These are phyloP conservation scores for Withania somnifera DNA, from an alignment of 305 asterid species.

Conservation along the genomic window DNA sequence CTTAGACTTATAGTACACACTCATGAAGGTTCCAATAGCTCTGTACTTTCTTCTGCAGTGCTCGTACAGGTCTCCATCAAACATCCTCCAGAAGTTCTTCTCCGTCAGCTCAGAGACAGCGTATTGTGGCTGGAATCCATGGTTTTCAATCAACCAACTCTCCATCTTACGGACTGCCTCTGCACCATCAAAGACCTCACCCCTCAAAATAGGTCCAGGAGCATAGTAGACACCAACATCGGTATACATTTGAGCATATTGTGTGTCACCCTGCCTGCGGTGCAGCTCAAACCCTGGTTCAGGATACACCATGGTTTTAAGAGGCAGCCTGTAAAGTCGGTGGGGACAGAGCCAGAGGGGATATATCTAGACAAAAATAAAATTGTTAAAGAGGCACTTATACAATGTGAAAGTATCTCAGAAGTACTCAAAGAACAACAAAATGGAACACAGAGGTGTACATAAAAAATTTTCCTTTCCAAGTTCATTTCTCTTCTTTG, in stretches of 20 bases:
- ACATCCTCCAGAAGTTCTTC: conserved; percentile 98
- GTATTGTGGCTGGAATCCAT: conserved; percentile 88
- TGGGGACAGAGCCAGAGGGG: conserved; percentile 99
- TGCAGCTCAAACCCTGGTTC: conserved; percentile 86
- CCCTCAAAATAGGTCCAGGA: conserved; percentile 88
- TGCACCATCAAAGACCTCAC: conserved; percentile 79
- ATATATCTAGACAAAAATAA: conserved; percentile 43
- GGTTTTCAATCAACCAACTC: conserved; percentile 85
- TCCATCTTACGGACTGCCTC: conserved; percentile 74
- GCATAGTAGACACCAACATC: conserved; percentile 88
- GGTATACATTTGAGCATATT: conserved; percentile 83
- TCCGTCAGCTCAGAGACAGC: conserved; percentile 85
- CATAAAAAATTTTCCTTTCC: background rate
- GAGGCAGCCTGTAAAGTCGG: conserved; percentile 63
- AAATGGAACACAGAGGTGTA: background rate
- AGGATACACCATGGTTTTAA: conserved; percentile 75
- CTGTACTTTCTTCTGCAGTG: conserved; percentile 68
- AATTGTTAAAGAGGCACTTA: background rate
- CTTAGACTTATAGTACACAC: conserved; percentile 85
- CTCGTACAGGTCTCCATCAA: conserved; percentile 81
- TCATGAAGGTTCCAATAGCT: conserved; percentile 95
- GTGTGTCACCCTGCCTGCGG: conserved; percentile 77
- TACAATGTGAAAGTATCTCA: background rate
- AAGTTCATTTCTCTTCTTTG: background rate
- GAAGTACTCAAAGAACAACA: background rate